Base-by-base conservation (phyloP, 2,329 filamentous ascomycete genomes). In the Colletotrichum musae region DNA sequence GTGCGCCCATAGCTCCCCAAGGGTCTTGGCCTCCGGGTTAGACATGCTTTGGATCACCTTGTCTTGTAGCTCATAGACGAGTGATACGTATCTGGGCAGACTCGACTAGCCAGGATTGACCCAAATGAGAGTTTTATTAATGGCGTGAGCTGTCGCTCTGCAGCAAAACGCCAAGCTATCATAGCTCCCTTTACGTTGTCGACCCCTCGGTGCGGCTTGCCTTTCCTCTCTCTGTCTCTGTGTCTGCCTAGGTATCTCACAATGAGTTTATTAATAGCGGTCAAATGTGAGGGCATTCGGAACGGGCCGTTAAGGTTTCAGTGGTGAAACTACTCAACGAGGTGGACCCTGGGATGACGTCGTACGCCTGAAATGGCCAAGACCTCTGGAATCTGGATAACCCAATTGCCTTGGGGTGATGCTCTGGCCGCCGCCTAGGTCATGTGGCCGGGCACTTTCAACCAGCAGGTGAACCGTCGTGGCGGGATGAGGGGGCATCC, bases 251-350 rank as follows among this genome's bases (percentile, higher is more conserved):
- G 21, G 21, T 24, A 21, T 21, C 16, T n/a, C 45, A 43, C 45
- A 5, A n/a, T 13, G n/a, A 9, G 26, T 21, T 47, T 26, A 48
- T 53, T 54, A 21, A 54, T 45, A 57, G 56, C 24, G 43, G 18
- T 36, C n/a, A 18, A 39, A n/a, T 47, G 21, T 50, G 62, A 69
- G 43, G 43, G 50, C 51, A 66, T 65, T 60, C 66, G 66, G 66
- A 60, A 66, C 66, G 66, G 62, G 6, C 66, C 62, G 66, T 69
- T 60, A 57, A 47, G 56, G 61, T 69, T 53, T 54, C 18, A 16
- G 24, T n/a, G 7, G 24, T 66, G 66, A 69, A 66, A 60, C 66
- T 10, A 15, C 15, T 3, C 13, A 43, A 32, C 36, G 32, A 43
- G 56, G 50, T 56, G 24, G 56, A 51, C 43, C 51, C 56, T 24